These are phyloP conservation scores for Castanea sativa DNA, from an alignment of 306 rosid genomes.

Conservation along the genomic window DNA sequence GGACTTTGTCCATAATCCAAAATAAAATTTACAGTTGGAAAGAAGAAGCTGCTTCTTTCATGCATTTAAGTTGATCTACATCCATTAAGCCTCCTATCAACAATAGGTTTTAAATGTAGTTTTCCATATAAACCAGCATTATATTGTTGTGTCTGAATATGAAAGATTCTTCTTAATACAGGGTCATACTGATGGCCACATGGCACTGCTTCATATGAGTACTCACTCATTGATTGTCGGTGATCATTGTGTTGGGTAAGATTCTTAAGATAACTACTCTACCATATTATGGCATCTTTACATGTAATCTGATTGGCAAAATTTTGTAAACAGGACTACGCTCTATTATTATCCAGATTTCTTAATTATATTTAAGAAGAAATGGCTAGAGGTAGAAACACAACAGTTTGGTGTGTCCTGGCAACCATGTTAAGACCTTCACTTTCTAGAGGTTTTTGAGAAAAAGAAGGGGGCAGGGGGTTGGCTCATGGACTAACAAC, in stretches of 20 bases:
- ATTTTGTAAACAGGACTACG: not conserved
- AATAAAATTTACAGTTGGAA: not conserved
- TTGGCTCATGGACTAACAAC: not conserved
- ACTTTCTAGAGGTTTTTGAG: not conserved
- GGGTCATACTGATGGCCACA: conserved; percentile 98
- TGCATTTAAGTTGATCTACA: not conserved
- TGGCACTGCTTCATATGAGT: conserved; percentile 69
- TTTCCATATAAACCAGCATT: not conserved
- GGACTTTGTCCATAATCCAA: not conserved
- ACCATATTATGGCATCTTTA: not conserved
- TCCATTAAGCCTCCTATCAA: not conserved
- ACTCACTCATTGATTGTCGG: conserved; percentile 78
- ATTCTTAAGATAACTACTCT: conserved; percentile 14
- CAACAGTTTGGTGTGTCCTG: not conserved
- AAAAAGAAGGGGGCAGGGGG: not conserved
- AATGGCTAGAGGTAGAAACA: not conserved
- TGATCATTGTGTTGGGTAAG: conserved; percentile 96
- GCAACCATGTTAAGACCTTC: not conserved
- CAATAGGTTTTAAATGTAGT: not conserved
- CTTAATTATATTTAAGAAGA: not conserved
- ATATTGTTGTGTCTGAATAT: conserved; percentile 2
- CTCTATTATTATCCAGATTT: not conserved
- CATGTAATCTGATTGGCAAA: not conserved
- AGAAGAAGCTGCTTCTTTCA: not conserved
- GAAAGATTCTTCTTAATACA: conserved; percentile 24